Evolutionary conservation across 352 stramenopile genomes (phyloP).

Genomic region (Pythium guiyangense): DNA sequence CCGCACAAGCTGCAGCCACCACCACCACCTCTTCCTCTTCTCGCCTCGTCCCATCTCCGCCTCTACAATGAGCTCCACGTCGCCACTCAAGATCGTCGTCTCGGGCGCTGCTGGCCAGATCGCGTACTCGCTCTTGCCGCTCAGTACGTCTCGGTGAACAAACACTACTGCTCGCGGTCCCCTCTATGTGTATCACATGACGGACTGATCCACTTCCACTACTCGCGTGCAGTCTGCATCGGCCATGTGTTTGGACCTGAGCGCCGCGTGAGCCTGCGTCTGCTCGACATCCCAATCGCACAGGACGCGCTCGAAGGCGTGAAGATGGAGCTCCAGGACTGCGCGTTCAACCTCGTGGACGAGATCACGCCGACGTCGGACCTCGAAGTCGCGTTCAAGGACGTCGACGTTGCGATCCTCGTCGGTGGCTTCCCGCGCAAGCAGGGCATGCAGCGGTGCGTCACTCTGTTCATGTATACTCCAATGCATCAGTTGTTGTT

Average conservation of each 20-base stretch:
- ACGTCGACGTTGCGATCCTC: conserved; percentile 84
- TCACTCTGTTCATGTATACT: too few relatives aligned
- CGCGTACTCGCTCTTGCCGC: conserved; percentile 85
- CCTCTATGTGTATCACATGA: too few relatives aligned
- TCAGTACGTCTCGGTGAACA: too few relatives aligned
- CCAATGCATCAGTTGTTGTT: too few relatives aligned
- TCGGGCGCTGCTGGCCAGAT: conserved; percentile 88
- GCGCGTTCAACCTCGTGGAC: conserved; percentile 82
- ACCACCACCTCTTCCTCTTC: too few relatives aligned
- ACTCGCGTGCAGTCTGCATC: conserved; percentile 72
- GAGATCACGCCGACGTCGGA: conserved; percentile 77
- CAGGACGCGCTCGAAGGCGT: conserved; percentile 81
- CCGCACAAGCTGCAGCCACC: too few relatives aligned
- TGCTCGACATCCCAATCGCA: conserved; percentile 81
- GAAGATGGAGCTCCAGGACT: conserved; percentile 92
- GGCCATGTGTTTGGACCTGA: conserved; percentile 67
- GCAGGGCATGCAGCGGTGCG: conserved; percentile 81
- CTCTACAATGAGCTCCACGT: too few relatives aligned
- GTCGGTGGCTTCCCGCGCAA: conserved; percentile 88
- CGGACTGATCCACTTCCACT: too few relatives aligned
- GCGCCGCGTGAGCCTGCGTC: conserved; percentile 64
- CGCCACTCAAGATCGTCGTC: conserved; percentile 74
- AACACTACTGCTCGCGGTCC: too few relatives aligned
- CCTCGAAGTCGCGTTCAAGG: conserved; percentile 76
- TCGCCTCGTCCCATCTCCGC: too few relatives aligned